These are phyloP conservation scores for Seminavis robusta DNA, from an alignment of 108 stramenopile genomes.

Conservation along the genomic window DNA sequence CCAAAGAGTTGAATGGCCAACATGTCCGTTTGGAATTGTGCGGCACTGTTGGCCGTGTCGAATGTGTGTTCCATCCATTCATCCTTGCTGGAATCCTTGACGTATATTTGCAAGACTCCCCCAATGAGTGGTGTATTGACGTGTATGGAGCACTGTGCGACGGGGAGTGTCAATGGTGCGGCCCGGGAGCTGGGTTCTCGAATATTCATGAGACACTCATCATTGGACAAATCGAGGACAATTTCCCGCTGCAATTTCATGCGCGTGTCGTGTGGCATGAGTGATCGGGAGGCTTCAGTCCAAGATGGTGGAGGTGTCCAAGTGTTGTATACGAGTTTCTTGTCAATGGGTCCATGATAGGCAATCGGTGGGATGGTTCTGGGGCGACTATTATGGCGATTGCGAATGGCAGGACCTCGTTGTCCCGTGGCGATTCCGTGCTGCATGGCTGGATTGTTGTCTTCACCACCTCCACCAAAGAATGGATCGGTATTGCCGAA, in stretches of 20 bases:
- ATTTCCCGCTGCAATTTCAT: constrained; percentile 14
- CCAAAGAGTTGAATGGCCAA: constrained; percentile 57
- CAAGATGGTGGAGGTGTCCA: constrained; percentile 34
- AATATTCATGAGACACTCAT: not conserved
- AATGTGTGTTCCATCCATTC: constrained; percentile 62
- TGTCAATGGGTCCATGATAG: not conserved
- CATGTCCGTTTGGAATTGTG: constrained; percentile 70
- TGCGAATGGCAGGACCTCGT: too few relatives aligned
- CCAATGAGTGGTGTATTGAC: constrained; percentile 22
- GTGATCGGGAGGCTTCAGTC: constrained; percentile 30
- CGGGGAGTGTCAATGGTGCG: constrained; percentile 1
- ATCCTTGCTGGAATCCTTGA: constrained; percentile 15
- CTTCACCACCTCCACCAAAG: too few relatives aligned
- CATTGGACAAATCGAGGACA: constrained; percentile 12
- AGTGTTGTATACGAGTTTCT: constrained; percentile 9
- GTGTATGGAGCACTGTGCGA: constrained; percentile 19
- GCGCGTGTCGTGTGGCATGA: constrained; percentile 23
- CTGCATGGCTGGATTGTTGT: too few relatives aligned
- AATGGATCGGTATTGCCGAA: too few relatives aligned
- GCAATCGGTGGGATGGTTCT: too few relatives aligned
- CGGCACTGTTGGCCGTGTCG: constrained; percentile 45
- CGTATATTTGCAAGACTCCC: constrained; percentile 28
- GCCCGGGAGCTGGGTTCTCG: not conserved
- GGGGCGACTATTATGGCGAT: too few relatives aligned
- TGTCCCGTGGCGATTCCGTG: too few relatives aligned